These are phyloP conservation scores for Mycena epipterygia DNA, from an alignment of 768 basidiomycete species.

Conservation along the genomic window DNA sequence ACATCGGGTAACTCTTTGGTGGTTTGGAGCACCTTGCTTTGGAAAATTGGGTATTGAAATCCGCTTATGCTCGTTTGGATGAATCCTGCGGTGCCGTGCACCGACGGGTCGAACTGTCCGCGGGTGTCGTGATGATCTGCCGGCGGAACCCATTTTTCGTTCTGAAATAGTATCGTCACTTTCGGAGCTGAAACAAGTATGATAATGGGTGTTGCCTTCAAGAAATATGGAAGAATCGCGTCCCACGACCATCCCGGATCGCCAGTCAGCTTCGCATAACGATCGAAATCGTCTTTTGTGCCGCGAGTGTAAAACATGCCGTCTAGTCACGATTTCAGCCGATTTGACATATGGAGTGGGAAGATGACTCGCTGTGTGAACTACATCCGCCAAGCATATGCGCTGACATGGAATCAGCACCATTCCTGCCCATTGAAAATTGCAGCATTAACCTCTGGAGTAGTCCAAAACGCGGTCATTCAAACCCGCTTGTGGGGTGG, in stretches of 20 bases:
- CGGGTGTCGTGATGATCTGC: conserved; percentile 53
- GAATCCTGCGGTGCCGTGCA: conserved; percentile 52
- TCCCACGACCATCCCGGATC: conserved; percentile 55
- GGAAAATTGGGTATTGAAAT: conserved; percentile 45
- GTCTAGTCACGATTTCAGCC: conserved; percentile 33
- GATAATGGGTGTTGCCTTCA: conserved; percentile 36
- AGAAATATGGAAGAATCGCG: conserved; percentile 44
- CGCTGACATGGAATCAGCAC: not conserved
- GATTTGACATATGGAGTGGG: conserved; percentile 3
- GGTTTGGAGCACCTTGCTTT: conserved; percentile 43
- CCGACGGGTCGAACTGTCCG: conserved; percentile 52
- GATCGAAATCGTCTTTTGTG: conserved; percentile 47
- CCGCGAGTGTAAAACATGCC: conserved; percentile 50
- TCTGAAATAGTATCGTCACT: conserved; percentile 44
- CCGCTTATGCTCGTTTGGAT: conserved; percentile 47
- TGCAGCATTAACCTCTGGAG: conserved; percentile 6
- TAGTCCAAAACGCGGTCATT: conserved; percentile 29
- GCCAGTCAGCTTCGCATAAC: conserved; percentile 46
- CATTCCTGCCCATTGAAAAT: not conserved
- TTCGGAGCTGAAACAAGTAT: too few relatives aligned
- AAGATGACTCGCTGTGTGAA: conserved; percentile 40
- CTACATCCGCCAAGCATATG: conserved; percentile 47
- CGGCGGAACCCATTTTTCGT: conserved; percentile 52
- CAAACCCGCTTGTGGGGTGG: conserved; percentile 33
- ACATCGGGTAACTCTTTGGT: conserved; percentile 42